phyloP scores from a whole-genome alignment of 2,329 filamentous ascomycete genomes.

The Colletotrichum graminicola region DNA sequence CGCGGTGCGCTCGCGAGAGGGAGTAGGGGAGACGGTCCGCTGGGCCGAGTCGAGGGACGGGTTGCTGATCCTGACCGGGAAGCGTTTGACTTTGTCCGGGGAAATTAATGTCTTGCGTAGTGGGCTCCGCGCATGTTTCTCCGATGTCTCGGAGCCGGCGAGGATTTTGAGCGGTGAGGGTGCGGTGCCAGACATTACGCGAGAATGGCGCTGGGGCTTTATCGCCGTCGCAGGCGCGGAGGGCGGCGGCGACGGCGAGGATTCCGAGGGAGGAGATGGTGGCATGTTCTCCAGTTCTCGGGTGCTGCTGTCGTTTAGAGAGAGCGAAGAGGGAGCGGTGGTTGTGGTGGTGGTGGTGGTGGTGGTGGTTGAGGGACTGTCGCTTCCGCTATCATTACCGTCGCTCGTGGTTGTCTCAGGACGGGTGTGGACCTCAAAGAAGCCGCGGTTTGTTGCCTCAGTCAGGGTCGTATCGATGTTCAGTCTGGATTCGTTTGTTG shows the following conservation, averaged over 20 bases:
- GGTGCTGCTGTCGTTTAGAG: constrained; percentile 50
- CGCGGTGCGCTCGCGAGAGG: constrained; percentile 53
- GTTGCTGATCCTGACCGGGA: constrained; percentile 69
- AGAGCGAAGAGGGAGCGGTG: constrained; percentile 39
- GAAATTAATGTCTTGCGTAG: constrained; percentile 58
- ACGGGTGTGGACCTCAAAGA: constrained; percentile 49
- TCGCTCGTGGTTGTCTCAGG: constrained; percentile 44
- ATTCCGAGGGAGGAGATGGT: constrained; percentile 54
- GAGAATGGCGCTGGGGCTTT: constrained; percentile 59
- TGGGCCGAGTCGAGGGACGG: constrained; percentile 43
- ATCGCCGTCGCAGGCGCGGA: constrained; percentile 33
- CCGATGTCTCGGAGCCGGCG: constrained; percentile 48
- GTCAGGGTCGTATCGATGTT: constrained; percentile 46
- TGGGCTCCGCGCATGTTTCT: constrained; percentile 50
- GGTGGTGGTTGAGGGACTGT: constrained; percentile 39
- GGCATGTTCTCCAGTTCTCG: constrained; percentile 62
- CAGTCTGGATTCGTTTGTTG: constrained; percentile 53
- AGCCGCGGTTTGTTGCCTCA: constrained; percentile 45
- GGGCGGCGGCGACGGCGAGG: constrained; percentile 36
- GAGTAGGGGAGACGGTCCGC: constrained; percentile 33
- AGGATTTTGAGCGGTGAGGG: constrained; percentile 71
- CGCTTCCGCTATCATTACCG: constrained; percentile 40
- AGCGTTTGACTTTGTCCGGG: constrained; percentile 62
- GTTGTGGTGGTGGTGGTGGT: constrained; percentile 41
- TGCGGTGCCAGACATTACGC: constrained; percentile 68